Conservation (phyloP, 257 asterid species). For the Nyctanthes arbortristis region DNA sequence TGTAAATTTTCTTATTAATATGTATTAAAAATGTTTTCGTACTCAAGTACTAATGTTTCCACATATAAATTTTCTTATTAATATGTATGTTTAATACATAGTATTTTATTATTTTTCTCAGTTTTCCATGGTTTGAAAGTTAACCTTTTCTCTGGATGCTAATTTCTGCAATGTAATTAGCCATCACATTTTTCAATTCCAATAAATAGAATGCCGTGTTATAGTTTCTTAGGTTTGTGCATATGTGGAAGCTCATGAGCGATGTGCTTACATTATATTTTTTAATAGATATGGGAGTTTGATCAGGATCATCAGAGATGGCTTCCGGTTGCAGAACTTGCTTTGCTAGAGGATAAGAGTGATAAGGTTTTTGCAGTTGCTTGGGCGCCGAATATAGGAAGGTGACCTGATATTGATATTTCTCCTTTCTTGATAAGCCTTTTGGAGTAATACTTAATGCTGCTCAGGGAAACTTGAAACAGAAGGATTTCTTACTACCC, state of each 20-base stretch:
- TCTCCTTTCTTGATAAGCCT: background rate
- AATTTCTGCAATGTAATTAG: background rate
- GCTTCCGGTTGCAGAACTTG: constrained; percentile 99
- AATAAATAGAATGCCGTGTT: constrained; percentile 1
- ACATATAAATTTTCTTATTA: background rate
- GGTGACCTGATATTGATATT: constrained; percentile 28
- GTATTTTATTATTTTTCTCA: background rate
- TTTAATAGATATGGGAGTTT: constrained; percentile 89
- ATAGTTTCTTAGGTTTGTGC: constrained; percentile 3
- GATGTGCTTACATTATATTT: constrained; percentile 22
- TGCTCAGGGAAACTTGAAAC: background rate
- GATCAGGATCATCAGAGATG: constrained; percentile 96
- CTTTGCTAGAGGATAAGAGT: constrained; percentile 65
- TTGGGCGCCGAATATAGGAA: constrained; percentile 96
- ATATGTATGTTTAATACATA: background rate
- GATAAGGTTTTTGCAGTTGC: constrained; percentile 74
- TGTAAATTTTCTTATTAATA: too few relatives aligned
- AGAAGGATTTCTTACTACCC: background rate
- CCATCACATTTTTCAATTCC: background rate
- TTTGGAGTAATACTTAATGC: background rate
- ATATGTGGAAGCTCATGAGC: constrained; percentile 10
- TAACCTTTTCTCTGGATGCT: background rate
- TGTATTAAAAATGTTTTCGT: constrained; percentile 5
- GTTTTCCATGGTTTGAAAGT: background rate
- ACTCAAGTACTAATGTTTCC: background rate